These are phyloP conservation scores for Striga hermonthica DNA, from an alignment of 305 asterid species.

Conservation along the genomic window DNA sequence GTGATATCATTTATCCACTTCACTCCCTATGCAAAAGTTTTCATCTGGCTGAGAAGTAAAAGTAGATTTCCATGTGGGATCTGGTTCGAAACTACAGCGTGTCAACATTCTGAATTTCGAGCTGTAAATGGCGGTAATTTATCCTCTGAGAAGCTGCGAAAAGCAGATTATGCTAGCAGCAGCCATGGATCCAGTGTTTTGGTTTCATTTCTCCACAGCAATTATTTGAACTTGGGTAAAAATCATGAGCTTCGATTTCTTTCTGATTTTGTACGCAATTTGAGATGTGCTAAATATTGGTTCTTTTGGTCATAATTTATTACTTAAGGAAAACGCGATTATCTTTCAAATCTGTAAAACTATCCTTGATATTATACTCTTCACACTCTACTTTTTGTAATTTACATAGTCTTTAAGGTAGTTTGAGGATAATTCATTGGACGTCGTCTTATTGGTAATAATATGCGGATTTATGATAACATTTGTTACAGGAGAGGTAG, in stretches of 20 bases:
- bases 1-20: slow-evolving; percentile 61
- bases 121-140: slow-evolving; percentile 30
- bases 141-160: slow-evolving; percentile 32
- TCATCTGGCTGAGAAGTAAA: slow-evolving; percentile 68
- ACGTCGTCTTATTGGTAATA: not conserved
- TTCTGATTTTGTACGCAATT: not conserved
- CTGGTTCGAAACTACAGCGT: slow-evolving; percentile 57
- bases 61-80: slow-evolving; percentile 81
- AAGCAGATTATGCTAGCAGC: slow-evolving; percentile 26
- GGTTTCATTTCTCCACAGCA: slow-evolving; percentile 80
- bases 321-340: not conserved
- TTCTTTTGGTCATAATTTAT: too few species aligned
- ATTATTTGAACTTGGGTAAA: slow-evolving; percentile 63
- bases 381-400: too few species aligned
- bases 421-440: not conserved
- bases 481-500: slow-evolving; percentile 62
- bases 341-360: too few species aligned
- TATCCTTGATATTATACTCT: too few species aligned
- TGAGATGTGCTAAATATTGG: not conserved
- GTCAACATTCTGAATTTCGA: slow-evolving; percentile 37
- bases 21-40: slow-evolving; percentile 71
- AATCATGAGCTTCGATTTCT: slow-evolving; percentile 13
- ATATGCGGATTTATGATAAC: slow-evolving; percentile 23
- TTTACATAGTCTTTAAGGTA: not conserved
- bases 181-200: slow-evolving; percentile 37